These are phyloP conservation scores for Pseudozyma thailandica DNA, from an alignment of 1,284 basidiomycete species.

Conservation along the genomic window DNA sequence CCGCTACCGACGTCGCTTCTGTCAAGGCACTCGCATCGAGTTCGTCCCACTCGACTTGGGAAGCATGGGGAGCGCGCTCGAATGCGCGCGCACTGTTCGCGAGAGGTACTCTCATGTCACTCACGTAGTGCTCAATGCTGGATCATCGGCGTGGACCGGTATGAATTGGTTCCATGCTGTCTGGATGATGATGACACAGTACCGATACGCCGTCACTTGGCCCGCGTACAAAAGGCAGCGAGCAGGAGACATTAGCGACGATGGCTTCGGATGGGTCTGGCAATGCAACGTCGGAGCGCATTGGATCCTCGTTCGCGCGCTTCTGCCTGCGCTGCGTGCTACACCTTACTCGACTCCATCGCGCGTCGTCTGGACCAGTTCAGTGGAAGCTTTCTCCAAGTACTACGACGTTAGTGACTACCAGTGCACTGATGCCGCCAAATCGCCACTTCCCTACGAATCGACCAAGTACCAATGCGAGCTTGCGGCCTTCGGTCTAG, in stretches of 20 bases:
- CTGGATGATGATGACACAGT: conserved; percentile 61
- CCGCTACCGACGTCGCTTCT: conserved; percentile 59
- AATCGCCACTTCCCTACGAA: conserved; percentile 63
- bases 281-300: conserved; percentile 67
- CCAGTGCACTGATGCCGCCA: conserved; percentile 57
- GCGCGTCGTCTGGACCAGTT: conserved; percentile 68
- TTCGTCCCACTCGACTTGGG: conserved; percentile 65
- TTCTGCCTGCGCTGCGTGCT: conserved; percentile 54
- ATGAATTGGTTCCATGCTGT: conserved; percentile 61
- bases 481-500: conserved; percentile 63
- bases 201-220: conserved; percentile 65
- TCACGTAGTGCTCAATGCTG: conserved; percentile 67
- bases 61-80: conserved; percentile 63
- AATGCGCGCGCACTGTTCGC: conserved; percentile 57
- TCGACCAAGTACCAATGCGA: conserved; percentile 68
- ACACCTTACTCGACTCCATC: conserved; percentile 61
- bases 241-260: conserved; percentile 62
- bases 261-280: conserved; percentile 68
- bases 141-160: conserved; percentile 63
- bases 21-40: conserved; percentile 62
- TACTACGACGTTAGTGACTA: conserved; percentile 64
- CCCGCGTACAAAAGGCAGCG: conserved; percentile 66
- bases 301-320: conserved; percentile 62
- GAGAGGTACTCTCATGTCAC: conserved; percentile 64
- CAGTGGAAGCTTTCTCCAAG: conserved; percentile 61